Conservation (phyloP, 805 yeast genomes). For the Spathaspora sp. region DNA sequence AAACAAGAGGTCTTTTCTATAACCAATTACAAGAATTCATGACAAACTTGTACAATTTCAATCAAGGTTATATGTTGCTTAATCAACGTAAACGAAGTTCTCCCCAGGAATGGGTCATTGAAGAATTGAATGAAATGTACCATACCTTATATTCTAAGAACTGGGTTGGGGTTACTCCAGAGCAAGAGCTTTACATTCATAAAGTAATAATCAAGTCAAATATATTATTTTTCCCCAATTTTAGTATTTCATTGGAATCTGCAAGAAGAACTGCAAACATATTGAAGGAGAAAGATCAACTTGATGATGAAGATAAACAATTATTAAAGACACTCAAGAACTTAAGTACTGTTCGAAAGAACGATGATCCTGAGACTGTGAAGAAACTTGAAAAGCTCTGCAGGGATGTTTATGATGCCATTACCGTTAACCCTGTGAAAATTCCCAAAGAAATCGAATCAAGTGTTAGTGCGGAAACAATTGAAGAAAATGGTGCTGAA, state of each 20-base stretch:
- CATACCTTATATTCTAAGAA: slow-evolving; percentile 19
- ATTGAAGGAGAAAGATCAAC: slow-evolving; percentile 14
- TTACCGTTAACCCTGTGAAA: not conserved
- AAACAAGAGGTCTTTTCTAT: slow-evolving; percentile 10
- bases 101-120: not conserved
- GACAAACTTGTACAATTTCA: slow-evolving; percentile 18
- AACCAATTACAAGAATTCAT: slow-evolving; percentile 20
- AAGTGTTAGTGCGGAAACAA: not conserved
- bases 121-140: slow-evolving; percentile 18
- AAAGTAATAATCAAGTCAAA: slow-evolving; percentile 24
- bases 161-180: slow-evolving; percentile 18
- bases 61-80: slow-evolving; percentile 18
- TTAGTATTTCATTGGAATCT: not conserved
- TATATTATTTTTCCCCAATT: slow-evolving; percentile 13
- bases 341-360: slow-evolving; percentile 13
- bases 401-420: slow-evolving; percentile 9
- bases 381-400: slow-evolving; percentile 10
- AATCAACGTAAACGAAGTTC: not conserved
- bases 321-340: slow-evolving; percentile 16
- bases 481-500: not conserved
- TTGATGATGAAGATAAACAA: slow-evolving; percentile 14
- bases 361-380: slow-evolving; percentile 10
- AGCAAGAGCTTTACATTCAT: slow-evolving; percentile 11
- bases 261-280: not conserved
- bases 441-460: not conserved